A percentile compares a stretch with the other conserved stretches of the same genome.
phyloP scores from a whole-genome alignment of 2,329 filamentous ascomycete species.

The Pezicula carpinea region DNA sequence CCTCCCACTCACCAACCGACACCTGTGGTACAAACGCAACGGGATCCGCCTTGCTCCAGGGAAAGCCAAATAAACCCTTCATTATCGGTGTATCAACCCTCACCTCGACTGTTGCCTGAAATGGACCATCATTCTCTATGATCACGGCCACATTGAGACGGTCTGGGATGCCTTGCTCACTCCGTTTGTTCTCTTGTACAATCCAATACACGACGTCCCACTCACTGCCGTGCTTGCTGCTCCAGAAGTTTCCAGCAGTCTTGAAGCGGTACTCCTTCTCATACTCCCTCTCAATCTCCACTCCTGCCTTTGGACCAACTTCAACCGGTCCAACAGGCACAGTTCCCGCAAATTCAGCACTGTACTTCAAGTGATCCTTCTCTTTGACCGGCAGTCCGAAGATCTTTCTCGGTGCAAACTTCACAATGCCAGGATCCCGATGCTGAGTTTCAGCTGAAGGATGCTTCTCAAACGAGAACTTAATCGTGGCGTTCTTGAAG shows the following conservation, averaged over 20 bases:
- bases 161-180: slow-evolving; percentile 15
- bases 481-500: slow-evolving; percentile 14
- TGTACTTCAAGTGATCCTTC: slow-evolving; percentile 3
- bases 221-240: slow-evolving; percentile 4
- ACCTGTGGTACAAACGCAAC: slow-evolving; percentile 11
- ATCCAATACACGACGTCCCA: slow-evolving; percentile 18
- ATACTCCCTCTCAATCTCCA: slow-evolving; percentile 6
- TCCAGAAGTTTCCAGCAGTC: slow-evolving; percentile 13
- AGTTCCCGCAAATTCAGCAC: slow-evolving; percentile 10
- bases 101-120: slow-evolving; percentile 12
- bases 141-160: slow-evolving; percentile 10
- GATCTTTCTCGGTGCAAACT: slow-evolving; percentile 15
- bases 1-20: slow-evolving; percentile 15
- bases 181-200: slow-evolving; percentile 10
- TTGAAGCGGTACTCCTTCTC: slow-evolving; percentile 9
- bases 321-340: slow-evolving; percentile 8
- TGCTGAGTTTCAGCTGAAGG: neutral
- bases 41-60: slow-evolving; percentile 12
- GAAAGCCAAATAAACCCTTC: slow-evolving; percentile 10
- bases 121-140: slow-evolving; percentile 5
- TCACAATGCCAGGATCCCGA: slow-evolving; percentile 3
- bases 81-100: slow-evolving; percentile 14
- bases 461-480: slow-evolving; percentile 10
- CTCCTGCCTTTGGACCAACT: slow-evolving; percentile 6
- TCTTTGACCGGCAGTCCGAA: slow-evolving; percentile 10